Conservation (phyloP, 345 rosid genomes). For the Salix suchowensis region DNA sequence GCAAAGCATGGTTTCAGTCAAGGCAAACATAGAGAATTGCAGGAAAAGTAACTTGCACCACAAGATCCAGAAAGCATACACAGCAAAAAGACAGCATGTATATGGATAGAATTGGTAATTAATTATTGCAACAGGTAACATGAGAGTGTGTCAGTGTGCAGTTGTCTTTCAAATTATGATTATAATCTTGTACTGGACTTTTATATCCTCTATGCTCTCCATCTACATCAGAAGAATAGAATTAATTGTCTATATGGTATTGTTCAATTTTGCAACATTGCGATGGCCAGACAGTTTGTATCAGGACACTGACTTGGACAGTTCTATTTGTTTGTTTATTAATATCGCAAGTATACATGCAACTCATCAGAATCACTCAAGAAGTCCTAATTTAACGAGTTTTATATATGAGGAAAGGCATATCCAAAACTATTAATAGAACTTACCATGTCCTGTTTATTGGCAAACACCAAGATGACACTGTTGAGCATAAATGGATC, state of each 20-base stretch:
- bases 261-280: not conserved
- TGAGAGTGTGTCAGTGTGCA: not conserved
- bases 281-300: not conserved
- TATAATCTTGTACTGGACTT: not conserved
- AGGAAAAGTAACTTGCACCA: not conserved
- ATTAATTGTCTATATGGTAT: not conserved
- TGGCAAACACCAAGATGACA: conserved; percentile 91
- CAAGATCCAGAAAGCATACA: not conserved
- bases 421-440: not conserved
- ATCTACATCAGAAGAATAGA: not conserved
- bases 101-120: not conserved
- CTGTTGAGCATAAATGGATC: conserved; percentile 98
- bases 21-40: not conserved
- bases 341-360: not conserved
- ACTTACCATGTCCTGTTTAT: conserved; percentile 98
- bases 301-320: not conserved
- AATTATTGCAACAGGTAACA: not conserved
- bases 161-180: not conserved
- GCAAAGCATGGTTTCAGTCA: not conserved
- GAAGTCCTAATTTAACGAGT: not conserved
- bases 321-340: not conserved
- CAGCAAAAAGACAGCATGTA: not conserved
- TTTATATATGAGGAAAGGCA: not conserved
- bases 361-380: not conserved
- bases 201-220: not conserved